Conservation (phyloP, 2,329 filamentous ascomycete species). For the Cercospora sp. region DNA sequence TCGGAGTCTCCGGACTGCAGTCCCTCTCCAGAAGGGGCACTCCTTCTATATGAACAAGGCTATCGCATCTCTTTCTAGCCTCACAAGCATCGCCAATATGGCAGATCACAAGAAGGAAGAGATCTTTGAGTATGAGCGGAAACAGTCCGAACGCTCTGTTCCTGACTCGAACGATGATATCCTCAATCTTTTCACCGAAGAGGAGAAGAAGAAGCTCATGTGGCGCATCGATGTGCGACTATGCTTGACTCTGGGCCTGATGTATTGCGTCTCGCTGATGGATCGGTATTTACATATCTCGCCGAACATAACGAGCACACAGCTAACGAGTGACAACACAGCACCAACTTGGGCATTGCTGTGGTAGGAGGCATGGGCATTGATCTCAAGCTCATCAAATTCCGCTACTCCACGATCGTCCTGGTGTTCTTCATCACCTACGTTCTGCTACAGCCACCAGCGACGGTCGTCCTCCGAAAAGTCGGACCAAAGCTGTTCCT, state of each 20-base stretch:
- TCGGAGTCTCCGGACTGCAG: neutral
- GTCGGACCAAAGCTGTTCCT: constrained; percentile 52
- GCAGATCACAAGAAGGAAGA: constrained; percentile 29
- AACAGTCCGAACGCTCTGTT: constrained; percentile 28
- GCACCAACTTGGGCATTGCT: constrained; percentile 39
- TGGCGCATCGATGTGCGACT: constrained; percentile 63
- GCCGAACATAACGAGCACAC: no score
- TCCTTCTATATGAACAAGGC: neutral
- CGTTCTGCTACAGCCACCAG: constrained; percentile 68
- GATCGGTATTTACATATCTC: constrained; percentile 32
- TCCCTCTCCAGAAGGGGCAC: neutral
- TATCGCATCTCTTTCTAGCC: neutral
- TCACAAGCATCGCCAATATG: constrained; percentile 15
- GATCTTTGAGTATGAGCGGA: constrained; percentile 31
- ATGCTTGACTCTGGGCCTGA: constrained; percentile 48
- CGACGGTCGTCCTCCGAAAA: constrained; percentile 67
- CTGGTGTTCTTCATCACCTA: constrained; percentile 75
- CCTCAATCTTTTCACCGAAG: constrained; percentile 51
- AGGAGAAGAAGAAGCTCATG: constrained; percentile 68
- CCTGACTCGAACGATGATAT: constrained; percentile 31
- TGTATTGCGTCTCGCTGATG: constrained; percentile 41
- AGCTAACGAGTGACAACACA: neutral
- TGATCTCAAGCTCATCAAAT: constrained; percentile 36
- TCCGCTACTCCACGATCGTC: constrained; percentile 51
- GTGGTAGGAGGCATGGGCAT: constrained; percentile 40